These are phyloP conservation scores for Sporothrix protearum DNA, from an alignment of 2,329 filamentous ascomycete species.

Conservation along the genomic window DNA sequence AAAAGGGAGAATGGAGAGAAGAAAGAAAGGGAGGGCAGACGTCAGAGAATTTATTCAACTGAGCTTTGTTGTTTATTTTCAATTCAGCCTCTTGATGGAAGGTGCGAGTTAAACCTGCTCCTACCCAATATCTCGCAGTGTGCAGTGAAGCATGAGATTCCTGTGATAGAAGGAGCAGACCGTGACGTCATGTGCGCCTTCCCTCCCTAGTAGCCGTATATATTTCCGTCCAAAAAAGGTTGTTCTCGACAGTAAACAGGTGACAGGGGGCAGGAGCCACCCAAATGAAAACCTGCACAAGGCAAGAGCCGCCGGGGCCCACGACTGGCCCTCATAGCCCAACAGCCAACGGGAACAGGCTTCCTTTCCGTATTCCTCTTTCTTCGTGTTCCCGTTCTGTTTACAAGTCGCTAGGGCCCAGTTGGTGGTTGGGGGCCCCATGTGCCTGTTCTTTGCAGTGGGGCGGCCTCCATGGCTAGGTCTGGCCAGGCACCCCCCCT, in stretches of 20 bases:
- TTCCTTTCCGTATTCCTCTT: not conserved
- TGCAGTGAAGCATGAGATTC: not conserved
- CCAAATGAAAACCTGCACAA: not conserved
- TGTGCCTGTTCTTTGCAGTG: not conserved
- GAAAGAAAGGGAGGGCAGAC: not conserved
- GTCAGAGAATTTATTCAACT: constrained; percentile 1
- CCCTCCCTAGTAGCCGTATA: not conserved
- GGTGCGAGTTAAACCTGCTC: not conserved
- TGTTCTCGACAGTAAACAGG: not conserved
- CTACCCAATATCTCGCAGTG: not conserved
- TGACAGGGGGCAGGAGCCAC: not conserved
- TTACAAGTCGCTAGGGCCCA: not conserved
- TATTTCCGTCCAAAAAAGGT: not conserved
- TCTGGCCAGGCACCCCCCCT: not conserved
- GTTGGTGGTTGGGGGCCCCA: not conserved
- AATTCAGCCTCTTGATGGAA: not conserved
- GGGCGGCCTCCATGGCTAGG: not conserved
- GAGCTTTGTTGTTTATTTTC: not conserved
- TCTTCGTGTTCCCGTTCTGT: not conserved
- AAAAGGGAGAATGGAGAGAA: not conserved
- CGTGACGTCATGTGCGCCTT: constrained; percentile 10
- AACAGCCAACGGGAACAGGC: not conserved
- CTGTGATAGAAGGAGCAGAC: not conserved
- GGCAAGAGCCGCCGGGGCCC: not conserved
- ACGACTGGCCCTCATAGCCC: not conserved